These are phyloP conservation scores for Ceratobasidium sp. DNA, from an alignment of 1,284 basidiomycete genomes.

Conservation along the genomic window DNA sequence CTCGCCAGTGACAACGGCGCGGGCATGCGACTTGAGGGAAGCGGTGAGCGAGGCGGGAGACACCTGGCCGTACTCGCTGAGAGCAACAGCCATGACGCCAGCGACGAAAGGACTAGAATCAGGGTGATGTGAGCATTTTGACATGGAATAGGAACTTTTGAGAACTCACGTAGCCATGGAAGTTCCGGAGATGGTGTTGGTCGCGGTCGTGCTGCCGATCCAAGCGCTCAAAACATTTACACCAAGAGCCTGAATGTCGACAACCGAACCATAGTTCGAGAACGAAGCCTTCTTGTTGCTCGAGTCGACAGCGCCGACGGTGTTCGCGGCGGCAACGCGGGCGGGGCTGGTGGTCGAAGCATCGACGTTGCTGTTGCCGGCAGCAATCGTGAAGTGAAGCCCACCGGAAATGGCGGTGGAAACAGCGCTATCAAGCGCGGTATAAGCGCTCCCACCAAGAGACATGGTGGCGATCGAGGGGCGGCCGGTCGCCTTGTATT, in stretches of 20 bases:
- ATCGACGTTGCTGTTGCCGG: constrained; percentile 78
- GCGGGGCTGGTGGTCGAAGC: constrained; percentile 55
- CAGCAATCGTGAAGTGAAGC: constrained; percentile 95
- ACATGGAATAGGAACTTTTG: no score
- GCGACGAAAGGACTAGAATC: constrained; percentile 35
- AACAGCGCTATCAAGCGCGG: constrained; percentile 49
- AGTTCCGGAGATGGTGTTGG: constrained; percentile 80
- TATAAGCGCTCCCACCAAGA: constrained; percentile 45
- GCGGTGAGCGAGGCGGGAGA: constrained; percentile 16
- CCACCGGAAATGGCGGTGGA: constrained; percentile 76
- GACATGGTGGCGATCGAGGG: constrained; percentile 49
- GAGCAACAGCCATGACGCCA: constrained; percentile 41
- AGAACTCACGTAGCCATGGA: constrained; percentile 68
- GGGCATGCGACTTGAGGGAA: constrained; percentile 30
- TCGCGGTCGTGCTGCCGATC: constrained; percentile 70
- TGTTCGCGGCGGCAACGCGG: constrained; percentile 85
- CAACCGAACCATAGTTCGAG: constrained; percentile 75
- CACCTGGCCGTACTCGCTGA: constrained; percentile 3
- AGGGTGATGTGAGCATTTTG: no score
- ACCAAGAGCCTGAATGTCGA: constrained; percentile 59
- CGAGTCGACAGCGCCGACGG: constrained; percentile 88
- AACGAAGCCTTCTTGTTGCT: constrained; percentile 91
- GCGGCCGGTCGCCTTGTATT: constrained; percentile 57
- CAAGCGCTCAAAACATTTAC: constrained; percentile 87
- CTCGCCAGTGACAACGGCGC: constrained; percentile 19